These are phyloP conservation scores for Mesotaenium endlicherianum DNA, from an alignment of 139 green algal species.

Conservation along the genomic window DNA sequence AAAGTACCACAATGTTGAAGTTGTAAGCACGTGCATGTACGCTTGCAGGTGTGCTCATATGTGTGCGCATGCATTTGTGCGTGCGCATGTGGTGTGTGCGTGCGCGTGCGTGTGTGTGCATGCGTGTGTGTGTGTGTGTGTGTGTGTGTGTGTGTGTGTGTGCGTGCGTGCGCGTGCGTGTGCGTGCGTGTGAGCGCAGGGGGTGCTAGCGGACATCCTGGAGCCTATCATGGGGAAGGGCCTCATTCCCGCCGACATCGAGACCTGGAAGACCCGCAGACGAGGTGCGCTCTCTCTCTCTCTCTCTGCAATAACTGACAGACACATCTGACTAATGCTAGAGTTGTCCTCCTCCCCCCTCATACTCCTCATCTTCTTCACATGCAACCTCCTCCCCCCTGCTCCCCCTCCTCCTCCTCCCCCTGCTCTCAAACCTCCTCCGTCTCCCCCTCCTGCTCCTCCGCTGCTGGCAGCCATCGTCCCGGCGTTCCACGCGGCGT, in stretches of 20 bases:
- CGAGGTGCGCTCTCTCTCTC: constrained; percentile 38
- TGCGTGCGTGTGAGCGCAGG: constrained; percentile 88
- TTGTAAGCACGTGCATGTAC: too few relatives aligned
- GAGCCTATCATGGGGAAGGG: constrained; percentile 99
- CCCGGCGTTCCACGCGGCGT: constrained; percentile 93
- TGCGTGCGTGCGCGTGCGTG: constrained; percentile 83
- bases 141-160: neutral
- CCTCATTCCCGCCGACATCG: constrained; percentile 89
- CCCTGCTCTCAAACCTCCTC: neutral
- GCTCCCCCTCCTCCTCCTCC: neutral
- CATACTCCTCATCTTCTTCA: neutral
- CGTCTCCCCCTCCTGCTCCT: neutral
- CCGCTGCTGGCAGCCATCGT: constrained; percentile 68
- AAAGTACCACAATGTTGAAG: too few relatives aligned
- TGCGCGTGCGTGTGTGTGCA: too few relatives aligned
- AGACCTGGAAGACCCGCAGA: constrained; percentile 84
- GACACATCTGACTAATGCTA: too few relatives aligned
- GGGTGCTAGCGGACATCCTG: constrained; percentile 96
- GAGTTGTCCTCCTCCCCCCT: neutral
- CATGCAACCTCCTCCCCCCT: neutral
- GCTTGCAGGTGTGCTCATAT: too few relatives aligned
- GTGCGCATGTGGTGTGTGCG: too few relatives aligned
- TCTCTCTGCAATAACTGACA: too few relatives aligned
- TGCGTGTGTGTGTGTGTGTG: too few relatives aligned
- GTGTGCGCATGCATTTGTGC: too few relatives aligned